Conservation (phyloP, 2,329 filamentous ascomycete species). For the Aspergillus novofumigatus region DNA sequence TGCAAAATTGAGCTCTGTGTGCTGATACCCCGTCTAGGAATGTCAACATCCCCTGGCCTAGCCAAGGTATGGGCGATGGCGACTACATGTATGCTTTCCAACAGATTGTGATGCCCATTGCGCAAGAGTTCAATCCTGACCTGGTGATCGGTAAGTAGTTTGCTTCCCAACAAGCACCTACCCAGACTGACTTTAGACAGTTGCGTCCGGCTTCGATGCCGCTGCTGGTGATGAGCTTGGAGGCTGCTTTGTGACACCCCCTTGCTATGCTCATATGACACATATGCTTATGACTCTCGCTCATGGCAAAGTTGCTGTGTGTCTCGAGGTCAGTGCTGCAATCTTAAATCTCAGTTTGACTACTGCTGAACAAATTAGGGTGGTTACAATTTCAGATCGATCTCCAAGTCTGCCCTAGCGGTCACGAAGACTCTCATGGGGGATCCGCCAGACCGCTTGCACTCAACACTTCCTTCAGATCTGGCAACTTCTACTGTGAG, state of each 20-base stretch:
- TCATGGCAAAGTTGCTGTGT: slow-evolving; percentile 82
- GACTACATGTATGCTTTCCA: slow-evolving; percentile 98
- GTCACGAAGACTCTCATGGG: slow-evolving; percentile 94
- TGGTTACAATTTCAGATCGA: slow-evolving; percentile 89
- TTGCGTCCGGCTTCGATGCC: slow-evolving; percentile 94
- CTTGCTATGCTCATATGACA: slow-evolving; percentile 97
- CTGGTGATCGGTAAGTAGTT: slow-evolving; percentile 67
- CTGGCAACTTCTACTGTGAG: slow-evolving; percentile 54
- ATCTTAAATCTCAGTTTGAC: background rate
- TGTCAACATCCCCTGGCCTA: slow-evolving; percentile 66
- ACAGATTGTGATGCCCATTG: slow-evolving; percentile 92
- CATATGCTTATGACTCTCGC: slow-evolving; percentile 98
- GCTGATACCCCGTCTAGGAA: slow-evolving; percentile 43
- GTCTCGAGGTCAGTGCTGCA: slow-evolving; percentile 59
- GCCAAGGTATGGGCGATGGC: slow-evolving; percentile 80
- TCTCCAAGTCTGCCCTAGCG: slow-evolving; percentile 85
- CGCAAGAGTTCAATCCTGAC: slow-evolving; percentile 87
- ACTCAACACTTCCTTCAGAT: slow-evolving; percentile 44
- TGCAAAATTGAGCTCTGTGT: background rate
- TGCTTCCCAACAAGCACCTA: background rate
- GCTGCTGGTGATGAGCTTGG: slow-evolving; percentile 90
- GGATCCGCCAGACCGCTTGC: slow-evolving; percentile 69
- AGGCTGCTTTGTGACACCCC: slow-evolving; percentile 84
- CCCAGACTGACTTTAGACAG: slow-evolving; percentile 33
- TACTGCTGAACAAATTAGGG: slow-evolving; percentile 45